Evolutionary conservation across 148 eudicot genomes (phyloP).

Genomic region (Nyssa sinensis): DNA sequence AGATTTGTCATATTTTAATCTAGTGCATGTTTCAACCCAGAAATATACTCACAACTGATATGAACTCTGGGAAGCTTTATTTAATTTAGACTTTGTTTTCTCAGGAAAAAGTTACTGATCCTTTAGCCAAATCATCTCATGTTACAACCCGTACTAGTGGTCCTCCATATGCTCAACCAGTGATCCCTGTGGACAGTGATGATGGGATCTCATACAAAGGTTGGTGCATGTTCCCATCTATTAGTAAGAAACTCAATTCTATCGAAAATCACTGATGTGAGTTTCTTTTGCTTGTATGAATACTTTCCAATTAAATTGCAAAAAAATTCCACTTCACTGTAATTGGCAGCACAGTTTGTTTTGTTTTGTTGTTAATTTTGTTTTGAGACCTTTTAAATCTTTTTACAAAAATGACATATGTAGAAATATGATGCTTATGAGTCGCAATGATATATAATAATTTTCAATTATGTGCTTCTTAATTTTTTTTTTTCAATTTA

Average conservation of each 20-base stretch:
- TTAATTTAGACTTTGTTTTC: conserved; percentile 4
- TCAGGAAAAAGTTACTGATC: conserved; percentile 77
- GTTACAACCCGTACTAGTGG: conserved; percentile 53
- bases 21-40: neutral
- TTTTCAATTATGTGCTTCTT: too few relatives aligned
- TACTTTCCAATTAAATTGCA: neutral
- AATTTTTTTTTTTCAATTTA: too few relatives aligned
- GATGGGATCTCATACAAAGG: conserved; percentile 78
- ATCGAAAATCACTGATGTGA: neutral
- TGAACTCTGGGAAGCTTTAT: conserved; percentile 2
- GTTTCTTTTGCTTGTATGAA: neutral
- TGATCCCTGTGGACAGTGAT: conserved; percentile 62
- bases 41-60: neutral
- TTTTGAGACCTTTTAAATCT: conserved; percentile 2
- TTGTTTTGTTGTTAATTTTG: neutral
- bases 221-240: conserved; percentile 19
- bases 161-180: conserved; percentile 53
- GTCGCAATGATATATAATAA: too few relatives aligned
- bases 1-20: neutral
- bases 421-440: neutral
- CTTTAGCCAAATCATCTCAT: conserved; percentile 59
- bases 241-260: neutral
- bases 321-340: neutral
- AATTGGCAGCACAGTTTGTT: neutral
- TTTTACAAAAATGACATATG: neutral